Evolutionary conservation across 495 filamentous ascomycete species (phyloP).

Genomic region (Tricharina praecox): DNA sequence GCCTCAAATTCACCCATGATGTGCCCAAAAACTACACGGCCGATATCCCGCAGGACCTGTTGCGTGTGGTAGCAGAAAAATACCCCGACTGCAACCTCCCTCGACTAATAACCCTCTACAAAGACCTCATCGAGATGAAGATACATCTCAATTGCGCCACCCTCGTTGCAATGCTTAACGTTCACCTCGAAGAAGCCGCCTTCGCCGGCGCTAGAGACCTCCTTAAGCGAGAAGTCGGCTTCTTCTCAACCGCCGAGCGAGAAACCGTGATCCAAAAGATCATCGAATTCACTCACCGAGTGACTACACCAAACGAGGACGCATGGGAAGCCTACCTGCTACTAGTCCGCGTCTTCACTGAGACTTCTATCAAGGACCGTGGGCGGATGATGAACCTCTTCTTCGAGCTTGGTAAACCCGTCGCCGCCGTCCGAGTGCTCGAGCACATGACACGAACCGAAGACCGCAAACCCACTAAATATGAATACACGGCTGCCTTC

Average conservation of each 20-base stretch:
- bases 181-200: constrained; percentile 57
- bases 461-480: constrained; percentile 45
- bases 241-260: constrained; percentile 49
- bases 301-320: constrained; percentile 40
- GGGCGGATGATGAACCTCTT: constrained; percentile 65
- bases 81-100: background rate
- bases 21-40: constrained; percentile 16
- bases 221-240: constrained; percentile 47
- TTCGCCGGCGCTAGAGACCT: constrained; percentile 59
- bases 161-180: constrained; percentile 47
- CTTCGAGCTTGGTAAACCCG: constrained; percentile 55
- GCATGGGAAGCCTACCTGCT: constrained; percentile 74
- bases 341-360: constrained; percentile 59
- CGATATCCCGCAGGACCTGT: constrained; percentile 18
- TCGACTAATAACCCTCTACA: constrained; percentile 32
- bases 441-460: constrained; percentile 58
- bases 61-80: constrained; percentile 48
- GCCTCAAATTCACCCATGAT: constrained; percentile 28
- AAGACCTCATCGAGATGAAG: constrained; percentile 56
- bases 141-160: constrained; percentile 53
- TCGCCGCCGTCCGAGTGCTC: constrained; percentile 73
- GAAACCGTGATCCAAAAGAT: constrained; percentile 44
- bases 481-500: constrained; percentile 62
- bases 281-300: constrained; percentile 45
- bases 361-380: constrained; percentile 43